phyloP scores from a whole-genome alignment of 2,329 filamentous ascomycete genomes.

The Pyrenophora teres region DNA sequence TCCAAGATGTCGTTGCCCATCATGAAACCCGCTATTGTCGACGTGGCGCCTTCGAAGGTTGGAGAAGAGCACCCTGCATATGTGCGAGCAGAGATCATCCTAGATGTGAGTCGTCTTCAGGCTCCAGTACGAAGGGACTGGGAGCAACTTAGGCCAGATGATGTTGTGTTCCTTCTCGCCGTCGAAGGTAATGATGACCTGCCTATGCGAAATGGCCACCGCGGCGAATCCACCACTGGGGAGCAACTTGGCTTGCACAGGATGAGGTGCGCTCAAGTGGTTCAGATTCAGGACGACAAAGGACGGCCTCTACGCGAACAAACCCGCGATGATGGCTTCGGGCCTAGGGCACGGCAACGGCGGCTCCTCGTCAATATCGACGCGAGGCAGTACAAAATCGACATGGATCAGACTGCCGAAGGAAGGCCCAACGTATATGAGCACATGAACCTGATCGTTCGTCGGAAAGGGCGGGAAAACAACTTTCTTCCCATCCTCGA shows the following conservation, averaged over 20 bases:
- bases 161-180: slow-evolving; percentile 85
- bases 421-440: slow-evolving; percentile 83
- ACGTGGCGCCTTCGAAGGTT: slow-evolving; percentile 81
- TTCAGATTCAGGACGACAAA: slow-evolving; percentile 85
- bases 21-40: slow-evolving; percentile 81
- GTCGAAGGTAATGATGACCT: slow-evolving; percentile 65
- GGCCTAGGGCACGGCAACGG: slow-evolving; percentile 62
- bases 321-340: slow-evolving; percentile 66
- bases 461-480: slow-evolving; percentile 85
- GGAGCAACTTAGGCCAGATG: slow-evolving; percentile 84
- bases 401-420: slow-evolving; percentile 67
- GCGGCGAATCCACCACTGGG: slow-evolving; percentile 53
- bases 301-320: slow-evolving; percentile 72
- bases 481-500: slow-evolving; percentile 95
- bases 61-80: slow-evolving; percentile 81
- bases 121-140: slow-evolving; percentile 81
- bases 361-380: slow-evolving; percentile 83
- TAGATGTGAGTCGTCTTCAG: slow-evolving; percentile 81
- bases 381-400: slow-evolving; percentile 73
- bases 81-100: slow-evolving; percentile 81
- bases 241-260: slow-evolving; percentile 70
- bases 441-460: slow-evolving; percentile 81
- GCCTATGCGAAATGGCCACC: slow-evolving; percentile 61
- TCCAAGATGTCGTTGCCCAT: slow-evolving; percentile 93
- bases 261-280: slow-evolving; percentile 81